Evolutionary conservation across 2,329 filamentous ascomycete genomes (phyloP), one percentile per base, ranked within the genome.

Genomic region (Epichloe hybrida): DNA sequence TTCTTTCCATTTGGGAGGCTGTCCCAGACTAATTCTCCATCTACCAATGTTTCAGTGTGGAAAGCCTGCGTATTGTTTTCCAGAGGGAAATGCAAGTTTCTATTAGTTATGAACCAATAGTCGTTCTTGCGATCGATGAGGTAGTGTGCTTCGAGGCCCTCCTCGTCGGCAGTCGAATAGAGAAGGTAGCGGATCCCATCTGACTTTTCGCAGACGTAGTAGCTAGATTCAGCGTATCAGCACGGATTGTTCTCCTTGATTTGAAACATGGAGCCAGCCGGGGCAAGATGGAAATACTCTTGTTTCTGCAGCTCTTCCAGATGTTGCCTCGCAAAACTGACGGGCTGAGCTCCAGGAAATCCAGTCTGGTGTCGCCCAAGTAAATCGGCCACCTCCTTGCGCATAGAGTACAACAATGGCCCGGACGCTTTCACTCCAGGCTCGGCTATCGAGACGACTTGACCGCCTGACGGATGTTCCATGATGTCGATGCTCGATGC

Each of bases 81-180:
- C 21, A 84, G 72, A 0, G 93, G 93, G 58, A 97, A 90, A 66
- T 95, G 88, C 23, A 97, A 76, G 51, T 72, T 76, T 49, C 72
- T 72, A 54, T 77, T 74, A 34, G 79, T 77, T 54, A 97, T 80
- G 62, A 78, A 88, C 79, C 91, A 95, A 73, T 93, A 98, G 66
- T 97, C 89, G 70, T 98, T 97, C 70, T 90, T 95, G 63, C 93
- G 88, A 70, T 98, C 91, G 69, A 98, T 95, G 51, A 98, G 76
- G 71, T 95, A 96, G 63, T 93, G 86, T 23, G 83, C 77, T 64
- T 94, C 88, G 46, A 64, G 57, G 50, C 71, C 72, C 5, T 71
- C 64, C 41, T 81, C 76, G 62, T 84, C 83, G 7, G 72, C 66
- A 48, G 87, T 88, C 57, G 93, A 81, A 72, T 94, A 97, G 56